phyloP scores from a whole-genome alignment of 1,284 basidiomycete genomes.

The Cutaneotrichosporon sp. region DNA sequence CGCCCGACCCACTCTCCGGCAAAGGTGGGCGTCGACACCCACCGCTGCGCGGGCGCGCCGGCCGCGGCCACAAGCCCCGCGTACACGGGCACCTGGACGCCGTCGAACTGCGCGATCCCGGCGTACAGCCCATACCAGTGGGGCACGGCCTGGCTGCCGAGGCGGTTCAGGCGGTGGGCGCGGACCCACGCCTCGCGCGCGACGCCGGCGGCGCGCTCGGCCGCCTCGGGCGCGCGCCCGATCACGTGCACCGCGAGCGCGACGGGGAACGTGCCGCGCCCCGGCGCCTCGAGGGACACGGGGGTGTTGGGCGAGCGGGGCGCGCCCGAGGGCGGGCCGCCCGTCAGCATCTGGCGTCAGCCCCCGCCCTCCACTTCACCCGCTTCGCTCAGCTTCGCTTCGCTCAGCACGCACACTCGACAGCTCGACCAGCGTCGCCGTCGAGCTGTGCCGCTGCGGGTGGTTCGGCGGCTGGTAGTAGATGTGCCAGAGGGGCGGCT shows the following conservation, averaged over 20 bases:
- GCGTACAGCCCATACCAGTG: slow-evolving; percentile 4
- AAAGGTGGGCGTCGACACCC: background rate
- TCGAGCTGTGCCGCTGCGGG: background rate
- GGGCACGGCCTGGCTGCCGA: background rate
- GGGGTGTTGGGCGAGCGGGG: background rate
- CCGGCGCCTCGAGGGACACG: background rate
- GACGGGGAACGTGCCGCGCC: background rate
- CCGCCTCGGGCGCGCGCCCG: background rate
- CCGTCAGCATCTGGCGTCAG: no score
- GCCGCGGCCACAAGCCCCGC: background rate
- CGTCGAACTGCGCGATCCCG: background rate
- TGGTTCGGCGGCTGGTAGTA: background rate
- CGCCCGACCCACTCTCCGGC: background rate
- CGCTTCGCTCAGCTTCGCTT: no score
- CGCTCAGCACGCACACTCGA: no score
- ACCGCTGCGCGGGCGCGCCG: background rate
- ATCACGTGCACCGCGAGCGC: background rate
- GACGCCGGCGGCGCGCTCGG: background rate
- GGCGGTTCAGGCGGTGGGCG: background rate
- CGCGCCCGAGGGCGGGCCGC: background rate
- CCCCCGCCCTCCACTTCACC: no score
- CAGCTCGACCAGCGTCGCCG: no score
- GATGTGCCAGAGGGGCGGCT: background rate
- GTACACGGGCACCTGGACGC: background rate
- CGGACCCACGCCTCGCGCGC: slow-evolving; percentile 4